A percentile compares a stretch with the other conserved stretches of the same genome.
phyloP scores from a whole-genome alignment of 352 stramenopile genomes.

The Phytophthora melonis region DNA sequence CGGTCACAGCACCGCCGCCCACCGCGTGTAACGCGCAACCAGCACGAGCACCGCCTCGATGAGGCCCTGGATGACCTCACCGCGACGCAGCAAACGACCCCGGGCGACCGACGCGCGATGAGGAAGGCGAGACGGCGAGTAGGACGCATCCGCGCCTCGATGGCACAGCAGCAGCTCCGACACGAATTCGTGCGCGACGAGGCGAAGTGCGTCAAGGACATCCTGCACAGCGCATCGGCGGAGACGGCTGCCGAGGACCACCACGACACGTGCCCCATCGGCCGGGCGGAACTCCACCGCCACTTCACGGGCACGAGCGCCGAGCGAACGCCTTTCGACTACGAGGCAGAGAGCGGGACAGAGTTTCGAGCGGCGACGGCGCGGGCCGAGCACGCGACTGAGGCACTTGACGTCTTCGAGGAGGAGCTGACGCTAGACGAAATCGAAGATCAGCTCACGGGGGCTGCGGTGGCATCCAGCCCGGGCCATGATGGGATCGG shows the following conservation, averaged over 20 bases:
- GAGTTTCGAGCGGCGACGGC: no score
- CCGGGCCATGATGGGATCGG: constrained; percentile 25
- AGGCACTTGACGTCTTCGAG: not conserved
- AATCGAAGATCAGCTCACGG: not conserved
- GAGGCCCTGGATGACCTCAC: constrained; percentile 16
- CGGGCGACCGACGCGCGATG: not conserved
- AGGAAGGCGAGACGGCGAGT: not conserved
- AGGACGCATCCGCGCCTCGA: not conserved
- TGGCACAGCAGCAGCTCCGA: not conserved
- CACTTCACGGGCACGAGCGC: no score
- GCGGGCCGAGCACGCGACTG: not conserved
- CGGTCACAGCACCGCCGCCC: no score
- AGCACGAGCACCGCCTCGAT: constrained; percentile 6
- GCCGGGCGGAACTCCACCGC: not conserved
- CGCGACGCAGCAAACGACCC: not conserved
- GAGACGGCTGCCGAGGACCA: not conserved
- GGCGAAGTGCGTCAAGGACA: constrained; percentile 11
- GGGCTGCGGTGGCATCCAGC: no score
- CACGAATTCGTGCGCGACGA: constrained; percentile 1
- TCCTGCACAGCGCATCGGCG: not conserved
- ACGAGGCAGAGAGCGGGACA: no score
- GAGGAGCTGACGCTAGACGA: constrained; percentile 12
- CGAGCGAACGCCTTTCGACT: no score
- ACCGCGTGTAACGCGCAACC: no score
- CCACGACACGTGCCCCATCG: no score